A percentile compares a stretch with the other conserved stretches of the same genome.
These are phyloP conservation scores for Xylariaceae sp. DNA, from an alignment of 2,329 filamentous ascomycete species.

Conservation along the genomic window DNA sequence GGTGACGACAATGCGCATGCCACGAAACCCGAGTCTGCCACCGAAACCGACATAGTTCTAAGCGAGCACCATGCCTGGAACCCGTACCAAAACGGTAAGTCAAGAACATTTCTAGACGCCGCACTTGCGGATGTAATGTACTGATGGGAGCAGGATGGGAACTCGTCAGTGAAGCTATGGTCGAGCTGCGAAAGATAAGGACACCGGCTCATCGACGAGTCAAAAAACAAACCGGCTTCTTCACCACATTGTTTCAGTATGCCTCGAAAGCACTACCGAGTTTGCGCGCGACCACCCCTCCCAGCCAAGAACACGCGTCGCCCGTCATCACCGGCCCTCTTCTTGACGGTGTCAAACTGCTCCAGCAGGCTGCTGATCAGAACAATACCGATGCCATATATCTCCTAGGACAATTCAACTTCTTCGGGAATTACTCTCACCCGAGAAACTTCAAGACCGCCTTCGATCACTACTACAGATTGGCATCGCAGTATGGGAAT, in stretches of 20 bases:
- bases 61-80: constrained; percentile 37
- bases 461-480: constrained; percentile 79
- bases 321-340: constrained; percentile 51
- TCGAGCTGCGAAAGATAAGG: constrained; percentile 57
- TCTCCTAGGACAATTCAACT: constrained; percentile 91
- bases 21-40: constrained; percentile 31
- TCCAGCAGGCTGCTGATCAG: constrained; percentile 58
- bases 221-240: constrained; percentile 51
- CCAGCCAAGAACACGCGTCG: constrained; percentile 44
- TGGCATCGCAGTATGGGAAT: constrained; percentile 81
- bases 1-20: constrained; percentile 28
- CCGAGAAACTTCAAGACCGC: constrained; percentile 81
- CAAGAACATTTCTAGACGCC: not conserved
- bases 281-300: constrained; percentile 54
- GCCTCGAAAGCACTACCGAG: constrained; percentile 57
- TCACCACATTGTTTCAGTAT: constrained; percentile 52
- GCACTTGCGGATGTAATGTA: not conserved
- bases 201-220: constrained; percentile 51
- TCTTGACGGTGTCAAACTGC: constrained; percentile 56
- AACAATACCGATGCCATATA: constrained; percentile 85
- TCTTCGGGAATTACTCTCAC: constrained; percentile 91
- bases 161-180: constrained; percentile 57
- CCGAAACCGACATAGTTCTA: constrained; percentile 35
- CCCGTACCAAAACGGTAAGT: constrained; percentile 43
- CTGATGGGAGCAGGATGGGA: constrained; percentile 51